These are phyloP conservation scores for Dioscorea alata DNA, from an alignment of 106 monocot genomes.

Conservation along the genomic window DNA sequence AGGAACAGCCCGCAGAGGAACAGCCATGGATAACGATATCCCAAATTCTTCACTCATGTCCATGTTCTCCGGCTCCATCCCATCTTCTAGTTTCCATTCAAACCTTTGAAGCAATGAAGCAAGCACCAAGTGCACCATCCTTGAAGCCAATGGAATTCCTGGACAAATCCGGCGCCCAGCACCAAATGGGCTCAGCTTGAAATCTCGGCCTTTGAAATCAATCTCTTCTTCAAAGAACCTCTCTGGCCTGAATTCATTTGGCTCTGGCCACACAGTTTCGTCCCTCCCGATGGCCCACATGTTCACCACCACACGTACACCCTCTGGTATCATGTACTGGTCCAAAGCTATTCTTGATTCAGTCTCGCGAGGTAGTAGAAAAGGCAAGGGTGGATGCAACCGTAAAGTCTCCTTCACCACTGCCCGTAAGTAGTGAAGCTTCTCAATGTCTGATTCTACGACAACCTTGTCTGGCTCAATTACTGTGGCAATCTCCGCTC, in stretches of 20 bases:
- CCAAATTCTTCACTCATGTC: conserved; percentile 31
- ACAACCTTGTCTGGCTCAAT: neutral
- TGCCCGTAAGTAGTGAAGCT: conserved; percentile 21
- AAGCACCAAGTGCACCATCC: conserved; percentile 16
- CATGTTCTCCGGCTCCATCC: conserved; percentile 13
- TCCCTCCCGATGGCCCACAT: conserved; percentile 30
- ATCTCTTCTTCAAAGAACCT: conserved; percentile 18
- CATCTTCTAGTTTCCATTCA: conserved; percentile 15
- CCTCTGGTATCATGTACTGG: conserved; percentile 13
- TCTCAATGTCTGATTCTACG: conserved; percentile 7
- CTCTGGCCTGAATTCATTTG: conserved; percentile 25
- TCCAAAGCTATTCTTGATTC: conserved; percentile 1
- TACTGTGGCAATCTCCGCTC: neutral
- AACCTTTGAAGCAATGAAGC: conserved; percentile 16
- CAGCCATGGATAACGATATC: conserved; percentile 12
- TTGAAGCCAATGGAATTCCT: conserved; percentile 10
- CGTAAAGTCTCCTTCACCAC: conserved; percentile 28
- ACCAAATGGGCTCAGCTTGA: conserved; percentile 24
- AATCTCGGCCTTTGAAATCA: conserved; percentile 11
- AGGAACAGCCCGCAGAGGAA: conserved; percentile 12
- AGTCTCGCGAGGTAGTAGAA: conserved; percentile 16
- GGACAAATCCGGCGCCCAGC: conserved; percentile 20
- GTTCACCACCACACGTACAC: conserved; percentile 22
- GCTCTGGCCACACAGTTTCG: conserved; percentile 18
- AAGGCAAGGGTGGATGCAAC: conserved; percentile 20